Conservation (phyloP, 116 monocot genomes). For the Posidonia oceanica region DNA sequence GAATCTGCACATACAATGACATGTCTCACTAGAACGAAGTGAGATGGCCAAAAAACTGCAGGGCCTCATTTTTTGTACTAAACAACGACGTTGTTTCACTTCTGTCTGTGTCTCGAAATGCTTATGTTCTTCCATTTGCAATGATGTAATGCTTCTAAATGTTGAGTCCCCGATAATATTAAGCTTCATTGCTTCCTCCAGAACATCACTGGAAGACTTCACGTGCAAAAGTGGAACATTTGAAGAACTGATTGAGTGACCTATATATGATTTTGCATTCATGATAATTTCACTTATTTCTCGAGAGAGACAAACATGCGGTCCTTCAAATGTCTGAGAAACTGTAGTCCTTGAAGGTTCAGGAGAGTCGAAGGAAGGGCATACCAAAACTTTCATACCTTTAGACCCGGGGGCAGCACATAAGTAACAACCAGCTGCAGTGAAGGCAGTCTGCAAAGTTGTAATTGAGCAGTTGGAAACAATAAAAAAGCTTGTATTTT, state of each 20-base stretch:
- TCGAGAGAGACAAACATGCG: conserved; percentile 5
- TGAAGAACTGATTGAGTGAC: conserved; percentile 17
- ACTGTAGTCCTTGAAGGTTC: conserved; percentile 20
- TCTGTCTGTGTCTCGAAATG: conserved; percentile 37
- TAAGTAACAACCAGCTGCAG: conserved; percentile 87
- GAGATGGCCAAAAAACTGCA: conserved; percentile 9
- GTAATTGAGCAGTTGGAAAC: neutral
- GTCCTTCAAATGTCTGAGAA: conserved; percentile 9
- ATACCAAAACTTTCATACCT: conserved; percentile 62
- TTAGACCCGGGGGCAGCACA: conserved; percentile 72
- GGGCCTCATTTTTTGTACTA: conserved; percentile 10
- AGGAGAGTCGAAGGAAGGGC: conserved; percentile 38
- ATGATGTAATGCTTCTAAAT: conserved; percentile 27
- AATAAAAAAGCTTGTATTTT: neutral
- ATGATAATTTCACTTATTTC: conserved; percentile 48
- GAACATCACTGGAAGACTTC: conserved; percentile 34
- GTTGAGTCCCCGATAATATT: conserved; percentile 65
- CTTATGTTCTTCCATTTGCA: conserved; percentile 50
- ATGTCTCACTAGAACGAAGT: conserved; percentile 40
- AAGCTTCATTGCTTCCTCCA: conserved; percentile 48
- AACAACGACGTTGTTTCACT: conserved; percentile 4
- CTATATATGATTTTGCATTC: conserved; percentile 22
- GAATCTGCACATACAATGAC: conserved; percentile 77
- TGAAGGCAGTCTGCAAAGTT: conserved; percentile 67
- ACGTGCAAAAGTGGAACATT: conserved; percentile 32